phyloP scores from a whole-genome alignment of 2,329 filamentous ascomycete species.

The Bipolaris oryzae region DNA sequence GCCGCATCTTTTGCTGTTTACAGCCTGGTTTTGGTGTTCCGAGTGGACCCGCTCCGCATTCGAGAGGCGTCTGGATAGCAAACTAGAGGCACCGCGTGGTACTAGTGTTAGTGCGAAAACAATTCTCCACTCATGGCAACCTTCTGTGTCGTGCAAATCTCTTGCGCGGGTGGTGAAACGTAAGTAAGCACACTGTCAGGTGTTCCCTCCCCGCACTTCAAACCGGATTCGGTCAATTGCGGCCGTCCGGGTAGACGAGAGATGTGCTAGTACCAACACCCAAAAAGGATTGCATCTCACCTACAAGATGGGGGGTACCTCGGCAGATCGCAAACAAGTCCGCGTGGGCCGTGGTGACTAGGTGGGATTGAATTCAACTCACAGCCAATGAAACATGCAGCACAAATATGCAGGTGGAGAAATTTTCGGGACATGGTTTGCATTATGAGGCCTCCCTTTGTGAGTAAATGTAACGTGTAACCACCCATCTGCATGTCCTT shows the following conservation, averaged over 20 bases:
- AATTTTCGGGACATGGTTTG: neutral
- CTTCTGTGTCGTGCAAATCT: neutral
- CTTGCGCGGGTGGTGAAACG: neutral
- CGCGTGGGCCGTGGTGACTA: neutral
- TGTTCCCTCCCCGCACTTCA: constrained; percentile 10
- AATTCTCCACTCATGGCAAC: constrained; percentile 4
- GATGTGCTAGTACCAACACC: neutral
- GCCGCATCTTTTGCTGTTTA: constrained; percentile 3
- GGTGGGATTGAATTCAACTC: neutral
- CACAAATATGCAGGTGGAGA: neutral
- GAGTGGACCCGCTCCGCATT: constrained; percentile 2
- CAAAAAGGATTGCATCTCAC: neutral
- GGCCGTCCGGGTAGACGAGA: neutral
- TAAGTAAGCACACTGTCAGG: constrained; percentile 1
- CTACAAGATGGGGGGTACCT: neutral
- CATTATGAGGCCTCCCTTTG: neutral
- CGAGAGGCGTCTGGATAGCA: constrained; percentile 5
- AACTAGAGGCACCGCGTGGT: constrained; percentile 3
- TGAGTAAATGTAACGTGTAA: neutral
- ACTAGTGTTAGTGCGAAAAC: neutral
- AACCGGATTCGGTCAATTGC: constrained; percentile 1
- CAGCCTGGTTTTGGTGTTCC: constrained; percentile 2
- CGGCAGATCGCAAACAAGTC: neutral
- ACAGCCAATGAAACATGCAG: neutral
- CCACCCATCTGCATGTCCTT: neutral